Conservation (phyloP, 768 basidiomycete genomes). For the Tulasnella calospora region DNA sequence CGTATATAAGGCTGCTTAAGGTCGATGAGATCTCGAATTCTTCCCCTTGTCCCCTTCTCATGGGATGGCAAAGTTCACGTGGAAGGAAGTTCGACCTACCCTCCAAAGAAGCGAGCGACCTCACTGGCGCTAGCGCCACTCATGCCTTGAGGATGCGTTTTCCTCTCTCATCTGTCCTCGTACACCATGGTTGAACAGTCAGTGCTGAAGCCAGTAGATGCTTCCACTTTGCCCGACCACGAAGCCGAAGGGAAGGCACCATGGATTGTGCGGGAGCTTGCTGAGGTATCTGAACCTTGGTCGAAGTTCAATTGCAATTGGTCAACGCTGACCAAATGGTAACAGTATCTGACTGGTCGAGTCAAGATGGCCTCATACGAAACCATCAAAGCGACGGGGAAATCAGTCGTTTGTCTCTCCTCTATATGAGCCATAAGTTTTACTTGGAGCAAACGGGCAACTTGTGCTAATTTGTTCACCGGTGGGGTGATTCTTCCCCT, state of each 20-base stretch:
- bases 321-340: neutral
- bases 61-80: neutral
- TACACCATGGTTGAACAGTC: conserved; percentile 15
- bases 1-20: neutral
- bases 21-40: neutral
- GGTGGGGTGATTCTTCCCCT: conserved; percentile 65
- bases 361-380: conserved; percentile 63
- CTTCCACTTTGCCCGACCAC: conserved; percentile 25
- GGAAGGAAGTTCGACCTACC: neutral
- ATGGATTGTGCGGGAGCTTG: conserved; percentile 46
- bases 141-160: neutral
- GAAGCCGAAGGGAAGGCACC: conserved; percentile 56
- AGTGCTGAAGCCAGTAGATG: conserved; percentile 29
- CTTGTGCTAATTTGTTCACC: neutral
- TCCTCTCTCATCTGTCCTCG: neutral
- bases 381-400: conserved; percentile 55
- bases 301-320: too few species aligned
- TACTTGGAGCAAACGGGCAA: too few species aligned
- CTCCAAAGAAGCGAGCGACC: too few species aligned
- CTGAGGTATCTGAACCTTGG: conserved; percentile 48
- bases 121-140: neutral
- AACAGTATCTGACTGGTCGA: conserved; percentile 55
- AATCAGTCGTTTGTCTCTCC: conserved; percentile 56
- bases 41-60: neutral
- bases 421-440: conserved; percentile 39